These are phyloP conservation scores for Sporothrix brunneoviolacea DNA, from an alignment of 2,329 filamentous ascomycete species.

Conservation along the genomic window DNA sequence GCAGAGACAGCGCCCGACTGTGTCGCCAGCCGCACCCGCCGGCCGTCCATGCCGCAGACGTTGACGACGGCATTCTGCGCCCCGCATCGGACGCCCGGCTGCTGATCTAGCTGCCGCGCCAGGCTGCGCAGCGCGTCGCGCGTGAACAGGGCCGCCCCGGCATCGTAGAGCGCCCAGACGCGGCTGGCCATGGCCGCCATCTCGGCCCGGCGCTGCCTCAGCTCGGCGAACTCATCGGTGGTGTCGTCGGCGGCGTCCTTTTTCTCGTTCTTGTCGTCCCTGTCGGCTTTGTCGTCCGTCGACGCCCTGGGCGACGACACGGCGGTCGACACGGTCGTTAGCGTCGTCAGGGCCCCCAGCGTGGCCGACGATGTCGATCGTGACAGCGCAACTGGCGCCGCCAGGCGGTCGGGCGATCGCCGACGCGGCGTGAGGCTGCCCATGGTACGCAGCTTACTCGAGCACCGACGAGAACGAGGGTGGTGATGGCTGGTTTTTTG, in stretches of 20 bases:
- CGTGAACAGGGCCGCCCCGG: constrained; percentile 17
- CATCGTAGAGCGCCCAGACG: constrained; percentile 15
- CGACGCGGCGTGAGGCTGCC: background rate
- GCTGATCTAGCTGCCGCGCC: constrained; percentile 13
- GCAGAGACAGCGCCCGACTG: constrained; percentile 3
- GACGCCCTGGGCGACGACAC: too few relatives aligned
- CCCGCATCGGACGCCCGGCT: constrained; percentile 13
- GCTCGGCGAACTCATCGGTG: background rate
- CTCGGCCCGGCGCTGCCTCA: constrained; percentile 5
- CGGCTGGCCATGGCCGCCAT: constrained; percentile 11
- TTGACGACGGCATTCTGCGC: constrained; percentile 3
- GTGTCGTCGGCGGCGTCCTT: background rate
- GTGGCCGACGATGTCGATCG: constrained; percentile 4
- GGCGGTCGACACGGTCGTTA: background rate
- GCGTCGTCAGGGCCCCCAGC: background rate
- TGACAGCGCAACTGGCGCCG: background rate
- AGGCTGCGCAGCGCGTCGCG: constrained; percentile 12
- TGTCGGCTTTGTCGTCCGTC: background rate
- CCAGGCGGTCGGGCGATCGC: background rate
- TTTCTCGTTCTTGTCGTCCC: background rate
- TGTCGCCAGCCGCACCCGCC: constrained; percentile 9
- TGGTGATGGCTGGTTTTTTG: background rate
- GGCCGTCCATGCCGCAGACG: constrained; percentile 15
- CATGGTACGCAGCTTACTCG: background rate
- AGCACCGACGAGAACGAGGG: background rate